Conservation (phyloP, 2,329 filamentous ascomycete genomes). For the Colletotrichum coccodes region DNA sequence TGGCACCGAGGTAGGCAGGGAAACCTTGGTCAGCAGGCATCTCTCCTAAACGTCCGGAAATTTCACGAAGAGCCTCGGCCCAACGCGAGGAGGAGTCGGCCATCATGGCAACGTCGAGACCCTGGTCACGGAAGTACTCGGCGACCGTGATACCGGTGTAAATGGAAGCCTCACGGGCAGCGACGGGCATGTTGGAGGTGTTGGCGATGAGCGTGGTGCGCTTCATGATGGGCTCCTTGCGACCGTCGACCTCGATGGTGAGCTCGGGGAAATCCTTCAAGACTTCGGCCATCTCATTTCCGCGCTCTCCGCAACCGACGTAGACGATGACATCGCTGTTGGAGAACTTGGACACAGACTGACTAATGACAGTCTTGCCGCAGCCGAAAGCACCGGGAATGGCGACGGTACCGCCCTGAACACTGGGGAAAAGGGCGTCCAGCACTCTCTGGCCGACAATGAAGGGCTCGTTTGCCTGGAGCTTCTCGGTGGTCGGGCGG, state of each 20-base stretch:
- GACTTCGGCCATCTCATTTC: conserved; percentile 99
- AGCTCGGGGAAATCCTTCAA: conserved; percentile 99
- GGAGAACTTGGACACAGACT: conserved; percentile 99
- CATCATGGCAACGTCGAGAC: conserved; percentile 99
- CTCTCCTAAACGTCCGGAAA: conserved; percentile 97
- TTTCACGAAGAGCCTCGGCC: conserved; percentile 98
- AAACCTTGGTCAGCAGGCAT: conserved; percentile 99
- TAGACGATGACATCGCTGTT: conserved; percentile 99
- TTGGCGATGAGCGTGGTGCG: conserved; percentile 98
- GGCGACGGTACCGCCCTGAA: conserved; percentile 96
- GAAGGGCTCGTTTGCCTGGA: conserved; percentile 88
- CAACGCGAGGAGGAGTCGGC: conserved; percentile 97
- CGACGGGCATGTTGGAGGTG: conserved; percentile 99
- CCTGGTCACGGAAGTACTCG: conserved; percentile 97
- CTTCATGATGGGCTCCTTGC: conserved; percentile 99
- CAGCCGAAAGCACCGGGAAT: conserved; percentile 99
- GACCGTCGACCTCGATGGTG: conserved; percentile 91
- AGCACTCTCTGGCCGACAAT: conserved; percentile 97
- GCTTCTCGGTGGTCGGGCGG: conserved; percentile 90
- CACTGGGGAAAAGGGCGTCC: conserved; percentile 94
- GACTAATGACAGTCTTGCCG: conserved; percentile 98
- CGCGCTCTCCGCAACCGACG: conserved; percentile 90
- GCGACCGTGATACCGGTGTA: conserved; percentile 96
- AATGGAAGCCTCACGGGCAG: conserved; percentile 97
- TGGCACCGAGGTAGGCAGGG: conserved; percentile 95